Evolutionary conservation across 495 filamentous ascomycete genomes (phyloP), one percentile per base, ranked within the genome.

Genomic region (Aspergillus biplanus): DNA sequence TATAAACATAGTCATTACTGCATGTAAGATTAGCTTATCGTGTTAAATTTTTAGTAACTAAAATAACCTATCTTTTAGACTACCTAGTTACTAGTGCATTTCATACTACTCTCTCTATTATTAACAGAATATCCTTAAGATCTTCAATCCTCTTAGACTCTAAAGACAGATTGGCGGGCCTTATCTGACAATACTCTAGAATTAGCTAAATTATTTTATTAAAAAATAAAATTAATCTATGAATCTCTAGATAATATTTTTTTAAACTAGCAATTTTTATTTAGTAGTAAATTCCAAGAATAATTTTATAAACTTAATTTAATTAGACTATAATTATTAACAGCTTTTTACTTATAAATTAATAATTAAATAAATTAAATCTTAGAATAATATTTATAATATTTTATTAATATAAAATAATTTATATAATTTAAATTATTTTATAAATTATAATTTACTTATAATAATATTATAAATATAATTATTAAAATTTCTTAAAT

Each of bases 381-480:
- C 18, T 16, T 57, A 42, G 11, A 13, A 57, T 57, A 57, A 11
- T 35, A 35, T 56, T 34, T 5, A 56, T 12, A 35, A 53, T 6
- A 31, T 53, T 53, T 31, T 3, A 53, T 16, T n/a, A n/a, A 56
- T 33, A 3, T 13, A 34, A 13, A 35, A 56, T 35, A 56, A 35
- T n/a, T n/a, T n/a, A n/a, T n/a, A 34, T 34, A 35, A 34, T 56
- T 31, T 4, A 33, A 4, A 33, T 31, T 15, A 31, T 56, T 34
- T 56, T 12, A 9, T 15, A 21, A 35, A 56, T 37, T 56, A 56
- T 34, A 16, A 56, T 12, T 15, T 16, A 56, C 8, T 35, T 56
- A 48, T 48, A 48, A 33, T 48, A 47, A 32, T 58, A 44, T 58
- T 47, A 18, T 48, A 47, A 47, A 47, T 7, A 33, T 48, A 47